Evolutionary conservation across 1,284 basidiomycete species (phyloP).

Genomic region (Ceratobasidium sp.): DNA sequence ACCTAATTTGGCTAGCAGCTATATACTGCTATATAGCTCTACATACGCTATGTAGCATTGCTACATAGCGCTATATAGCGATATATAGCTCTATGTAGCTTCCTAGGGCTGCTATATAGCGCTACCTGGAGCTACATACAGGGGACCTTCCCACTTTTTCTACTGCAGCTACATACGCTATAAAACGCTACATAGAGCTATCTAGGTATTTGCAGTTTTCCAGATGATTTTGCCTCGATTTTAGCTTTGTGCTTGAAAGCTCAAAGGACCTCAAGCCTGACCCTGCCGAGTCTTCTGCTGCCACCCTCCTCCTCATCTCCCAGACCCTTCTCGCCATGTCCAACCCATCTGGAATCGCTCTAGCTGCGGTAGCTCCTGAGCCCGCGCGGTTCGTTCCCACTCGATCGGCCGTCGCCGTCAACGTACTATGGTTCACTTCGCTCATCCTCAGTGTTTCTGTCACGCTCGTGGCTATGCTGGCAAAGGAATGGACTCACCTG

Average conservation of each 20-base stretch:
- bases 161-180: no score
- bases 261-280: slow-evolving; percentile 6
- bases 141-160: no score
- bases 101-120: no score
- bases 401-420: neutral
- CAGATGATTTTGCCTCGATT: neutral
- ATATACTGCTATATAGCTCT: no score
- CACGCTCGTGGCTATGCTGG: slow-evolving; percentile 5
- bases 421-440: slow-evolving; percentile 5
- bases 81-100: no score
- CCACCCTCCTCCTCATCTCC: neutral
- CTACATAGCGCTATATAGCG: no score
- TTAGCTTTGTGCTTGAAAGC: slow-evolving; percentile 17
- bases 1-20: no score
- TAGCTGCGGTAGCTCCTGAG: neutral
- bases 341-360: neutral
- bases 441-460: slow-evolving; percentile 20
- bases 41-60: no score
- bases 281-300: neutral
- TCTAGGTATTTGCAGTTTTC: no score
- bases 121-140: no score
- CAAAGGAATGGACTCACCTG: slow-evolving; percentile 28
- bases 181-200: no score
- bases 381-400: neutral
- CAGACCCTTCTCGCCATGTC: neutral